Base-by-base conservation (phyloP, 176 grass and related monocot species). In the Carex cristatella region DNA sequence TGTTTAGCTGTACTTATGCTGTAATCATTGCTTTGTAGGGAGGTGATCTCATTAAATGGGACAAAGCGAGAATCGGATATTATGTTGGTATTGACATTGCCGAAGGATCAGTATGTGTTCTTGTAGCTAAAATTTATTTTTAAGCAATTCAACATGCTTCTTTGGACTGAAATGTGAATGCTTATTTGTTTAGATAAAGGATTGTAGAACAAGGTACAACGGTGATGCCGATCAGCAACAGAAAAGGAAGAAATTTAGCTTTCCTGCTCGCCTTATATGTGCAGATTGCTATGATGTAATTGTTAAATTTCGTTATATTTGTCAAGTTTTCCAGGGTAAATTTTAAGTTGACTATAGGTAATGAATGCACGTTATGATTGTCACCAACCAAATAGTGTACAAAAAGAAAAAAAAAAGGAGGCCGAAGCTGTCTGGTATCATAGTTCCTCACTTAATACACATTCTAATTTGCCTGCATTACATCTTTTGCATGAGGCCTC, bases 41-140 rank as follows among this genome's bases (percentile, higher is more conserved):
- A 82, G 95, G 95, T 28, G 95, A 98, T 76, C 86, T 98, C 37
- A 95, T 98, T 84, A 98, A 98, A 87, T 93, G 93, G 95, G 95
- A 98, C 62, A 98, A 98, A 58, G 93, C 95, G 14, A 98, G 44
- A 84, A 91, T 95, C 71, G 91, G 88, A 19, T 98, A 98, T 82
- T 98, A 94, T 27, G 88, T 95, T 31, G 95, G 95, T 4, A 90
- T 98, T 61, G 95, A 95, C 86, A 98, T 98, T 28, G 74, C 74
- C 12, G 74, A 79, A 79, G 74, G 74, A 79, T 79, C 74, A 57
- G 74, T 79, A 79, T 9, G 49, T 79, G 30, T 51, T 16, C 30
- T 58, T 35, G 16, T n/a, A 56, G 10, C 58, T 79, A 33, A 32
- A 53, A 10, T 35, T 57, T 14, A 10, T 55, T 16, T 7, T 79